Conservation (phyloP, 352 stramenopile species). For the Pythium dissotocum region DNA sequence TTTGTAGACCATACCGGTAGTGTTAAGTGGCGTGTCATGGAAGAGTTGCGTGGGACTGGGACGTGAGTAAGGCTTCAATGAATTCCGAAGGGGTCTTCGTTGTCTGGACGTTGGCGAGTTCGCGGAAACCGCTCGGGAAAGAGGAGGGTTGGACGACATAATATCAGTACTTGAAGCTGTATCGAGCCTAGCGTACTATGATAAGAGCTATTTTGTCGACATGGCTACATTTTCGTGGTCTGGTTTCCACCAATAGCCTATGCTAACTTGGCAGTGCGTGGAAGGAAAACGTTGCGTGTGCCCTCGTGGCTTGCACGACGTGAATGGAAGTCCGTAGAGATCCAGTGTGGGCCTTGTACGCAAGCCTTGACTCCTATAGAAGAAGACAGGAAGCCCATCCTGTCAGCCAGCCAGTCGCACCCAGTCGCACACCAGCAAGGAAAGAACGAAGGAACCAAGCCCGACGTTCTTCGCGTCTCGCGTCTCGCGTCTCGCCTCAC, state of each 20-base stretch:
- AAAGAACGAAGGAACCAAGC: neutral
- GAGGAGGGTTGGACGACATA: neutral
- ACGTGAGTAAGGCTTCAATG: neutral
- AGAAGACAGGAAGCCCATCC: neutral
- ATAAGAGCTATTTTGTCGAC: neutral
- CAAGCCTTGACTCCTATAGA: neutral
- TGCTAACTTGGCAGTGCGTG: neutral
- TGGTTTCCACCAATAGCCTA: neutral
- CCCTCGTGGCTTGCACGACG: neutral
- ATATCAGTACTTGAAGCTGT: constrained; percentile 5
- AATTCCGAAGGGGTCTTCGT: neutral
- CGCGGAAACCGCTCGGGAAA: neutral
- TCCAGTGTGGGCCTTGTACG: neutral
- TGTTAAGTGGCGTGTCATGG: neutral
- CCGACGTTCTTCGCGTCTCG: neutral
- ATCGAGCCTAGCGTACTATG: no score
- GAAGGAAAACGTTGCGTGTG: neutral
- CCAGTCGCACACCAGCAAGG: neutral
- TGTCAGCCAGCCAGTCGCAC: neutral
- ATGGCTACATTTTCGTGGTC: constrained; percentile 1
- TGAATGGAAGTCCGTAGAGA: neutral
- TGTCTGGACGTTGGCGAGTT: neutral
- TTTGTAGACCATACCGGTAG: neutral
- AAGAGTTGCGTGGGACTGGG: neutral
- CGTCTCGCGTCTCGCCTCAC: neutral